phyloP scores from a whole-genome alignment of 225 moss, liverwort and hornwort species.

The Physcomitrium patens region DNA sequence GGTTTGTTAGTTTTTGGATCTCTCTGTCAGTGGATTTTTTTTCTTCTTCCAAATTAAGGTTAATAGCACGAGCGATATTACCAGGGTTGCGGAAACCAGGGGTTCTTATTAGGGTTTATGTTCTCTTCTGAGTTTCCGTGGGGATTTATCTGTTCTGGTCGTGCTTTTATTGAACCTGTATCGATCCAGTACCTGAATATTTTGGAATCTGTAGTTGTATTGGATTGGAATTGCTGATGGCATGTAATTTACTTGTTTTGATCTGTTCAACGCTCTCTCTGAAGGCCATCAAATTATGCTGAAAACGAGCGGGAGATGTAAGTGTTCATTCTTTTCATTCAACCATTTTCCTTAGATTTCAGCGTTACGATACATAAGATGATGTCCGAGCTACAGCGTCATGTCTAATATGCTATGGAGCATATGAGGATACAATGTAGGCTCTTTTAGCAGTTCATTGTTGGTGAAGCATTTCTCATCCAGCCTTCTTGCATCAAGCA shows the following conservation, averaged over 20 bases:
- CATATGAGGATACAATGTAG: neutral
- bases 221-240: constrained; percentile 16
- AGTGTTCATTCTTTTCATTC: neutral
- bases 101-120: constrained; percentile 24
- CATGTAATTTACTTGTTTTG: constrained; percentile 11
- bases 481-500: constrained; percentile 10
- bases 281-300: neutral
- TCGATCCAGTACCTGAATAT: neutral
- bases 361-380: neutral
- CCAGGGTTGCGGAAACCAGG: neutral
- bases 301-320: neutral
- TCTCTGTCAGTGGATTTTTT: neutral
- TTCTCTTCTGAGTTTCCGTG: neutral
- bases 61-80: neutral
- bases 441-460: neutral
- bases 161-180: neutral
- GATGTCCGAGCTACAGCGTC: neutral
- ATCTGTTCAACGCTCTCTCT: constrained; percentile 7
- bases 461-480: neutral
- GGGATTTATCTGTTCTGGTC: constrained; percentile 7
- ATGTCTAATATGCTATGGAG: neutral
- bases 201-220: neutral
- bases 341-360: neutral
- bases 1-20: neutral
- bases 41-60: neutral